Base-by-base conservation (phyloP, 495 filamentous ascomycete species). In the Darksidea phi region DNA sequence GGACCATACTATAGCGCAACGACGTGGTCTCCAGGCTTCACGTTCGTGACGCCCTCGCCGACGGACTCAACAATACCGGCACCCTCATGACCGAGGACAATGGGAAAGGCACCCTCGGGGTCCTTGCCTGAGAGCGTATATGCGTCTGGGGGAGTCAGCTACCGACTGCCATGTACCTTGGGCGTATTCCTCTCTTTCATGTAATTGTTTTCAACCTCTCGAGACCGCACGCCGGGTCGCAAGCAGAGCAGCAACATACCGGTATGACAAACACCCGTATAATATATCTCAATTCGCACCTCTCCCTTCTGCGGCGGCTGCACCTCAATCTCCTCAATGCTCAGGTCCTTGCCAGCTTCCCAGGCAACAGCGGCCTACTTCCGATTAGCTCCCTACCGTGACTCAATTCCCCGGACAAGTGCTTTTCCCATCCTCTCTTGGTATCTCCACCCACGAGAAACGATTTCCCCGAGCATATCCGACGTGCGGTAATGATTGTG, bases 121-220 rank as follows among this genome's bases (percentile, higher is more conserved):
- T 98, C 94, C 79, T 97, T 96, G 61, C 94, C 94, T 18, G 93
- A 97, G 59, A 98, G 82, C 20, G 94, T 98, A 80, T 97, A 98
- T 73, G 94, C 94, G 83, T 98, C 94, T 91, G 58, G 38, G 53
- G 49, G 46, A 54, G 63, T 51, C 37, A 63, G 41, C 24, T 24
- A 26, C n/a, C 17, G 18, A 6, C 41, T 15, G 36, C 36, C 15
- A 8, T 38, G 8, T 8, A 38, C 36, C 7, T 15, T 15, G 36
- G 8, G 8, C 8, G 15, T 8, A 38, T 7, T 15, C 15, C 36
- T 15, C 36, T 38, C 36, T 15, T 8, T 38, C 15, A 15, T 15
- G 36, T 15, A 38, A 15, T 38, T 15, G 36, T 8, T 38, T 7
- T 7, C 8, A 38, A 8, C 15, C 8, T 15, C 13, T 7, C 8